Percentiles rank a stretch among this genome's conserved stretches.
phyloP scores from a whole-genome alignment of 2,329 filamentous ascomycete species.

The Cylindrodendrum hubeiense region DNA sequence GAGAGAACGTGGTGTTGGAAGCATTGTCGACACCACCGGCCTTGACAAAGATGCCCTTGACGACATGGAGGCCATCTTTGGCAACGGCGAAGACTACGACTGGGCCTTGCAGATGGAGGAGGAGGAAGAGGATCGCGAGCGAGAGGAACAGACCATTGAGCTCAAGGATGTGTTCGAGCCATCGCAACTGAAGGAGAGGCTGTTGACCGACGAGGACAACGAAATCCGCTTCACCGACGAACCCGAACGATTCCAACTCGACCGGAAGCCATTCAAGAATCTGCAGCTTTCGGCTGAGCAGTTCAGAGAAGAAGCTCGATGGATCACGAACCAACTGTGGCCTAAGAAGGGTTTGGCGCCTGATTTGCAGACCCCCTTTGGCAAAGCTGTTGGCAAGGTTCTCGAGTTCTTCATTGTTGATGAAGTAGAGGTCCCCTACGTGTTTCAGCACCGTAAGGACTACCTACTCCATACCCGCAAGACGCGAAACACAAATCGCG shows the following conservation, averaged over 20 bases:
- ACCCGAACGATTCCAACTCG: conserved; percentile 93
- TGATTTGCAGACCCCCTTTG: conserved; percentile 85
- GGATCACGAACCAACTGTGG: conserved; percentile 92
- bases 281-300: conserved; percentile 85
- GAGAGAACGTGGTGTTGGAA: conserved; percentile 75
- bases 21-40: conserved; percentile 82
- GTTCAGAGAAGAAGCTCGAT: conserved; percentile 88
- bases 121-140: conserved; percentile 82
- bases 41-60: conserved; percentile 93
- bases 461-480: conserved; percentile 93
- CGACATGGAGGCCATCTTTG: conserved; percentile 96
- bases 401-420: conserved; percentile 96
- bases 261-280: conserved; percentile 88
- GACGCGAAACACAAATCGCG: conserved; percentile 68
- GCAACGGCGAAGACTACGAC: conserved; percentile 94
- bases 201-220: conserved; percentile 96
- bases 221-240: conserved; percentile 88
- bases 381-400: conserved; percentile 89
- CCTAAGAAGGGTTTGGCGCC: conserved; percentile 83
- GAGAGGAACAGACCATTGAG: conserved; percentile 87
- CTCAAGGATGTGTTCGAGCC: conserved; percentile 99
- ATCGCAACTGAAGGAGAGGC: conserved; percentile 91
- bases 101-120: conserved; percentile 94
- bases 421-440: conserved; percentile 95
- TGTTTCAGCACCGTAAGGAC: conserved; percentile 98